Evolutionary conservation across 2,329 filamentous ascomycete genomes (phyloP).

Genomic region (Dryadomyces sulphureus): DNA sequence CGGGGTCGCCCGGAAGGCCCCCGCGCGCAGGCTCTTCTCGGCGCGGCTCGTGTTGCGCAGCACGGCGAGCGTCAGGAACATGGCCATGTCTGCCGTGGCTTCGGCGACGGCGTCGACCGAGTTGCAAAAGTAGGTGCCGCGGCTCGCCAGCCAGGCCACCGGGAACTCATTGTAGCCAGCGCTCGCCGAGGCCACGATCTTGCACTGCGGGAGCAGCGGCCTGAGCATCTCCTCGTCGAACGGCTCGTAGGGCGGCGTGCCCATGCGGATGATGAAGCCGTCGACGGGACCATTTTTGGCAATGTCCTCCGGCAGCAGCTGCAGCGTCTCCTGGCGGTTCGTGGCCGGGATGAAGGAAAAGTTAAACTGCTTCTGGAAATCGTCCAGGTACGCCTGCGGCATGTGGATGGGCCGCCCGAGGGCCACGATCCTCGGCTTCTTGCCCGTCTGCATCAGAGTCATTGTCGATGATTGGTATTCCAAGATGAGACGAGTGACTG

Average conservation of each 20-base stretch:
- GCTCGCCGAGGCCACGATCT: conserved; percentile 29
- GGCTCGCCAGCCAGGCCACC: conserved; percentile 24
- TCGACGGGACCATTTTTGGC: conserved; percentile 25
- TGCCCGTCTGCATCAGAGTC: too few relatives aligned
- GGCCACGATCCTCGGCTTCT: conserved; percentile 25
- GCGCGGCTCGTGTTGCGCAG: conserved; percentile 25
- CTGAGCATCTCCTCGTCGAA: conserved; percentile 29
- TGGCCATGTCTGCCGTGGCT: conserved; percentile 17
- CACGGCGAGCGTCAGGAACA: conserved; percentile 17
- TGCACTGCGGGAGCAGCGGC: conserved; percentile 24
- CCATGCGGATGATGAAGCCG: conserved; percentile 34
- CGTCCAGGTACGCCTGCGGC: conserved; percentile 23
- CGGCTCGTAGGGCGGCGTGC: conserved; percentile 30
- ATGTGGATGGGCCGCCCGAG: conserved; percentile 24
- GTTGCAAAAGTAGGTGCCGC: conserved; percentile 38
- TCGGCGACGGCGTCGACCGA: conserved; percentile 36
- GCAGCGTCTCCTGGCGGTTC: conserved; percentile 21
- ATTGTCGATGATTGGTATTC: too few relatives aligned
- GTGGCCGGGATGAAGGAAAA: conserved; percentile 23
- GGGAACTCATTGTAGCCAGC: conserved; percentile 34
- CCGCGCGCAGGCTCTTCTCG: conserved; percentile 21
- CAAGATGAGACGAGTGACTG: too few relatives aligned
- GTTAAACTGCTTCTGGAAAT: conserved; percentile 22
- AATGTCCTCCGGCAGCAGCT: conserved; percentile 21
- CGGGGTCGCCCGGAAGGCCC: conserved; percentile 20